Evolutionary conservation across 1,139 yeast species (phyloP).

Genomic region (Suhomyces terraborum): DNA sequence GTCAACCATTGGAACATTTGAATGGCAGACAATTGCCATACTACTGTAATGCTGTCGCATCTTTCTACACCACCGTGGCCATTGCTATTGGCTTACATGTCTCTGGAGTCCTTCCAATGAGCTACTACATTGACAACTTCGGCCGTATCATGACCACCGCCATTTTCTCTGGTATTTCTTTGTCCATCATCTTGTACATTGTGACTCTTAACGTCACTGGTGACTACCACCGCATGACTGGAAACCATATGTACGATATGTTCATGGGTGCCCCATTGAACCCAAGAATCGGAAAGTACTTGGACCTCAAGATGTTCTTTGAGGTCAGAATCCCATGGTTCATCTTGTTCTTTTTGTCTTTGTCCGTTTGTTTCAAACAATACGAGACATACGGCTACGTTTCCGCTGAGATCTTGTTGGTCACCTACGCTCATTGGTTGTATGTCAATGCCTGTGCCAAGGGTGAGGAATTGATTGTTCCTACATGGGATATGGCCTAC

Average conservation of each 20-base stretch:
- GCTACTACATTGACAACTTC: conserved; percentile 74
- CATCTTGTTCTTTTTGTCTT: conserved; percentile 74
- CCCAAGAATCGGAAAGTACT: conserved; percentile 86
- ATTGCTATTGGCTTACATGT: conserved; percentile 65
- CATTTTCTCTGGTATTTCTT: conserved; percentile 70
- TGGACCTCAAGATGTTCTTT: conserved; percentile 92
- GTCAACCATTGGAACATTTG: conserved; percentile 85
- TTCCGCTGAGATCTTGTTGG: conserved; percentile 71
- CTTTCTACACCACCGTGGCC: conserved; percentile 70
- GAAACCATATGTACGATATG: conserved; percentile 84
- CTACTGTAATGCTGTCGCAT: conserved; percentile 87
- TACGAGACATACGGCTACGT: conserved; percentile 78
- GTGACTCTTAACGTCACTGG: conserved; percentile 66
- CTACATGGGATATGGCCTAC: conserved; percentile 99
- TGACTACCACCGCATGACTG: conserved; percentile 87
- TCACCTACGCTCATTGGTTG: conserved; percentile 85
- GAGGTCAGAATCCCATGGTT: conserved; percentile 98
- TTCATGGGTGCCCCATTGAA: conserved; percentile 98
- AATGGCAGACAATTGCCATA: conserved; percentile 81
- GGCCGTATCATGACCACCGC: conserved; percentile 95
- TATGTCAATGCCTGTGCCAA: conserved; percentile 97
- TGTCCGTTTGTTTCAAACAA: conserved; percentile 77
- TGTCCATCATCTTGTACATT: conserved; percentile 63
- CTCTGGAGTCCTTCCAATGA: conserved; percentile 70
- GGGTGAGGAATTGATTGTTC: conserved; percentile 96